Evolutionary conservation across 495 filamentous ascomycete genomes (phyloP).

Genomic region (Trichoderma gamsii): DNA sequence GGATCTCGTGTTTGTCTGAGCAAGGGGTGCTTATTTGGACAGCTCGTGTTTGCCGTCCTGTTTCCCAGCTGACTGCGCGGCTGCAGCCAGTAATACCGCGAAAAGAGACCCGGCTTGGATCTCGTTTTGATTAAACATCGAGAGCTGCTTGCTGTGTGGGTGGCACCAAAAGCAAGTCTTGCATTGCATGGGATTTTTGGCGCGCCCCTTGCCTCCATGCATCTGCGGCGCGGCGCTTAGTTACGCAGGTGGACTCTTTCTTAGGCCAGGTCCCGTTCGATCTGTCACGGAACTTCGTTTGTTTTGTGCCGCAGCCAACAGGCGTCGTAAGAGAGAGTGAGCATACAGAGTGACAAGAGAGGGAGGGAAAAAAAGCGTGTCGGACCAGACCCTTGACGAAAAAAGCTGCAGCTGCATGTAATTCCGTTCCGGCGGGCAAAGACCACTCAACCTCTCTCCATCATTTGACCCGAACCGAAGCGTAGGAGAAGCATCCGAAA

Average conservation of each 20-base stretch:
- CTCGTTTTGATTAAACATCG: neutral
- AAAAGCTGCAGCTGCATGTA: neutral
- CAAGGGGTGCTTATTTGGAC: neutral
- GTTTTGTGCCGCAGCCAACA: no score
- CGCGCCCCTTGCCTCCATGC: constrained; percentile 3
- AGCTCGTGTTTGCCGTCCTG: neutral
- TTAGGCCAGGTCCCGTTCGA: neutral
- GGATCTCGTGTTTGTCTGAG: neutral
- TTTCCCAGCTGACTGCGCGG: no score
- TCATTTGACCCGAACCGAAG: neutral
- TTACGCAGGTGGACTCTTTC: neutral
- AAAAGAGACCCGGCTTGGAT: neutral
- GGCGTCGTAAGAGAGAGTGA: no score
- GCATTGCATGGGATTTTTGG: neutral
- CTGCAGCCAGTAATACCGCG: no score
- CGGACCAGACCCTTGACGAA: neutral
- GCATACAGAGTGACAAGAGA: neutral
- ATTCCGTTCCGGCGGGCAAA: constrained; percentile 9
- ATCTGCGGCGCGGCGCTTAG: constrained; percentile 13
- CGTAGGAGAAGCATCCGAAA: no score
- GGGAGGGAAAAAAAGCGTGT: neutral
- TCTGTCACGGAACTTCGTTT: neutral
- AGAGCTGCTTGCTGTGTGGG: neutral
- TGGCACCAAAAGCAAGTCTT: neutral
- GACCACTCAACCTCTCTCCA: neutral